Base-by-base conservation (phyloP, 2,329 filamentous ascomycete genomes). In the Emmonsia crescens region DNA sequence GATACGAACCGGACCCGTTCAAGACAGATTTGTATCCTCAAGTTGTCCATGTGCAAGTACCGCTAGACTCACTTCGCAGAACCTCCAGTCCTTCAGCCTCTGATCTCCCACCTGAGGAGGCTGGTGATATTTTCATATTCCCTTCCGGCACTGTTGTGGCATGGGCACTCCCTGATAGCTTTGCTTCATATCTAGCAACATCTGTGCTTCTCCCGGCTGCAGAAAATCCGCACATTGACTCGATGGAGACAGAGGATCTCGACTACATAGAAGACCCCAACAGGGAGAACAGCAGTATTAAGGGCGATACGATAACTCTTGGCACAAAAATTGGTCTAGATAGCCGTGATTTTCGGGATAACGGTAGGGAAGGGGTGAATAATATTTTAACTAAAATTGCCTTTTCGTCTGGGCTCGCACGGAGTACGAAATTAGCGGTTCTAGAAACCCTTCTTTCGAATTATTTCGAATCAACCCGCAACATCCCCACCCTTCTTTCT, bases 81-180 rank as follows among this genome's bases (percentile, higher is more conserved):
- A 74, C 77, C 33, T 72, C 73, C 62, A 78, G 76, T 63, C 73
- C 76, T 4, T 70, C 72, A 5, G 69, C 74, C 21, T 64, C 69
- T 44, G 73, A 75, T 64, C 64, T 78, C 5, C 67, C 73, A 1
- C 68, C 75, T 2, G 79, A 77, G 60, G 79, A 79, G 70, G 74
- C 85, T 62, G 92, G 91, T 40, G 94, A 99, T 75, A 85, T 97
- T 58, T 97, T 97, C 71, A 87, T 99, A 61, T 99, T 99, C 67
- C 91, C 93, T 9, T 96, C 92, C 0, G 94, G 94, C 12, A 96
- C 92, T 14, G 83, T 97, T 8, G 94, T 97, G 5, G 88, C 90
- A 29, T 99, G 94, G 94, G 89, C 89, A 5, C 80, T 96, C 1
- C 87, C 90, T 0, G 83, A 91, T 64, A 85, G 88, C 62, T 84